These are phyloP conservation scores for Trichoderma atroviride DNA, from an alignment of 2,329 filamentous ascomycete species.

Conservation along the genomic window DNA sequence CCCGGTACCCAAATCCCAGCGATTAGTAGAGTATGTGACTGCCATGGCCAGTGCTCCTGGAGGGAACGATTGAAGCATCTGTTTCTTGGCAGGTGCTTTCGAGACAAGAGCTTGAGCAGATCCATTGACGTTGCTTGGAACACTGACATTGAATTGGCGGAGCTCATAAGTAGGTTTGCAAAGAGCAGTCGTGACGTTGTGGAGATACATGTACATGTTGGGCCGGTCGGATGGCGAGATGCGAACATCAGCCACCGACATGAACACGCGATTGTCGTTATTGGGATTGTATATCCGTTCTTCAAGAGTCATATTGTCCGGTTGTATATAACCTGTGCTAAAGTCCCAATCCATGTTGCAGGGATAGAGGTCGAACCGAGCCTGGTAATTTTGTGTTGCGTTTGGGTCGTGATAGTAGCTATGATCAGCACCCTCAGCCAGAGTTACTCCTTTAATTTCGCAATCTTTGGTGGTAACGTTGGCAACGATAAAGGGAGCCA, in stretches of 20 bases:
- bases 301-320: constrained; percentile 20
- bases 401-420: constrained; percentile 32
- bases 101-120: constrained; percentile 31
- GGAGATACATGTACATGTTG: constrained; percentile 25
- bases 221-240: neutral
- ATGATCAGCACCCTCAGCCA: constrained; percentile 33
- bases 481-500: constrained; percentile 32
- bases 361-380: constrained; percentile 31
- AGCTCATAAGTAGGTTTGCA: constrained; percentile 4
- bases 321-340: constrained; percentile 27
- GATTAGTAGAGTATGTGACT: neutral
- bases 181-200: constrained; percentile 30
- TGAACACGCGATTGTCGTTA: constrained; percentile 4
- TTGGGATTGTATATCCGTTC: neutral
- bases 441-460: constrained; percentile 33
- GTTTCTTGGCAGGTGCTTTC: constrained; percentile 4
- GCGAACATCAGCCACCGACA: constrained; percentile 16
- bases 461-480: constrained; percentile 33
- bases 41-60: constrained; percentile 12
- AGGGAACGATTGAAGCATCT: neutral
- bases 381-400: constrained; percentile 37
- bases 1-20: constrained; percentile 10
- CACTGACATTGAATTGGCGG: constrained; percentile 28
- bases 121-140: constrained; percentile 28
- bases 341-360: constrained; percentile 36